Evolutionary conservation across 257 asterid genomes (phyloP).

Genomic region (Nicotiana noctiflora): DNA sequence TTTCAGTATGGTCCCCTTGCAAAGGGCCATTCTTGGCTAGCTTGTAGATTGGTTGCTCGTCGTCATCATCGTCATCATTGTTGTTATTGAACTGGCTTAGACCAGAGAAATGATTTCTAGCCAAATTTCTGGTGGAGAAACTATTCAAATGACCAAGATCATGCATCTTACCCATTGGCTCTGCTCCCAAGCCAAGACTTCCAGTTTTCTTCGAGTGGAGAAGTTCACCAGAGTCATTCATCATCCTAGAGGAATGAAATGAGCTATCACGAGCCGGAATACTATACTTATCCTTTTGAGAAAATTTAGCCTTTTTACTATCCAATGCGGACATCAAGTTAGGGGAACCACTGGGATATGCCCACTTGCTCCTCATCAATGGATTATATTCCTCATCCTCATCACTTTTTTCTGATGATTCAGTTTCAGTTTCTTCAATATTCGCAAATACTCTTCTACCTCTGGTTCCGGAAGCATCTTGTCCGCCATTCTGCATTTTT

Average conservation of each 20-base stretch:
- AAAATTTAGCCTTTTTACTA: slow-evolving; percentile 38
- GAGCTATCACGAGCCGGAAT: slow-evolving; percentile 43
- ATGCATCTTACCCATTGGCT: slow-evolving; percentile 62
- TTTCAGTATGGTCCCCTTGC: slow-evolving; percentile 44
- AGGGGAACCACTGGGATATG: slow-evolving; percentile 64
- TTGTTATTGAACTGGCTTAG: slow-evolving; percentile 30
- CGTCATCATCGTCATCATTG: slow-evolving; percentile 23
- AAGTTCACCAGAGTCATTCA: slow-evolving; percentile 35
- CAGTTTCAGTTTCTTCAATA: slow-evolving; percentile 90
- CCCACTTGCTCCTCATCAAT: slow-evolving; percentile 94
- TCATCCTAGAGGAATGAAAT: slow-evolving; percentile 30
- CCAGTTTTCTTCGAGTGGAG: slow-evolving; percentile 34
- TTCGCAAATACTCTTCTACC: slow-evolving; percentile 34
- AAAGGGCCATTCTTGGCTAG: slow-evolving; percentile 53
- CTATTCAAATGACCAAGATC: slow-evolving; percentile 49
- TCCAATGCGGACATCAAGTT: slow-evolving; percentile 41
- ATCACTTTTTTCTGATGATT: slow-evolving; percentile 75
- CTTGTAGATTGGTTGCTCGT: slow-evolving; percentile 41
- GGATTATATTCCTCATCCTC: slow-evolving; percentile 76
- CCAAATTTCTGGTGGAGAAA: slow-evolving; percentile 35
- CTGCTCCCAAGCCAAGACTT: slow-evolving; percentile 26
- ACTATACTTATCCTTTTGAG: slow-evolving; percentile 47
- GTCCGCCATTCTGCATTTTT: slow-evolving; percentile 46
- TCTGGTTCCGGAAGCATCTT: slow-evolving; percentile 36
- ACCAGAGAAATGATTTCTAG: slow-evolving; percentile 40